These are phyloP conservation scores for Apiotrichum akiyoshidainum DNA, from an alignment of 1,284 basidiomycete genomes.

Conservation along the genomic window DNA sequence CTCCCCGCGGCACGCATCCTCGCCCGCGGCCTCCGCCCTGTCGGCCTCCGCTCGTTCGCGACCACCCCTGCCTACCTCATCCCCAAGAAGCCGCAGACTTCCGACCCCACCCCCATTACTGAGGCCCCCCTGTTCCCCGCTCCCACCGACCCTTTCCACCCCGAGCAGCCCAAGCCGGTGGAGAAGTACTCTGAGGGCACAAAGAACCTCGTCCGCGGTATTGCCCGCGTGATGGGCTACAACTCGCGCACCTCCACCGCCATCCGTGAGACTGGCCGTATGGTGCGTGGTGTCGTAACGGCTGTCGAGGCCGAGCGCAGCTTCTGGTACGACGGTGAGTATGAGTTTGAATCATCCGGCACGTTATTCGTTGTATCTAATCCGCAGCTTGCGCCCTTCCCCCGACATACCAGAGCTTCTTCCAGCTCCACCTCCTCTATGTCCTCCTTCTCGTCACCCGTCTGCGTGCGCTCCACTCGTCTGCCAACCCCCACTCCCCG, in stretches of 20 bases:
- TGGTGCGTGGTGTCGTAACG: conserved; percentile 56
- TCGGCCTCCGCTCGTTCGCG: conserved; percentile 11
- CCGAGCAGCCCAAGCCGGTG: conserved; percentile 8
- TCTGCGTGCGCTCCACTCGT: conserved; percentile 66
- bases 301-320: conserved; percentile 51
- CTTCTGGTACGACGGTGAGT: conserved; percentile 53
- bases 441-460: conserved; percentile 86
- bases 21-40: conserved; percentile 10
- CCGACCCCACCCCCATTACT: conserved; percentile 2
- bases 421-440: conserved; percentile 90
- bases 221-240: conserved; percentile 57
- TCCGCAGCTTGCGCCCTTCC: conserved; percentile 75
- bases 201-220: conserved; percentile 34
- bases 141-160: conserved; percentile 41
- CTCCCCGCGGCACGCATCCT: conserved; percentile 1
- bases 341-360: not conserved
- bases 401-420: conserved; percentile 96
- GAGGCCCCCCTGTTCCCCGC: conserved; percentile 39
- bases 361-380: too few species aligned
- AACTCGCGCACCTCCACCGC: conserved; percentile 54
- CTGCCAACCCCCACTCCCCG: conserved; percentile 56
- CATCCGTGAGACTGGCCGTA: conserved; percentile 56
- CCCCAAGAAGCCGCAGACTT: conserved; percentile 6
- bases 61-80: conserved; percentile 14
- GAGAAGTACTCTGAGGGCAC: conserved; percentile 38